A percentile compares a stretch with the other conserved stretches of the same genome.
phyloP scores from a whole-genome alignment of 2,329 filamentous ascomycete species.

The Torrubiella hemipterigena region DNA sequence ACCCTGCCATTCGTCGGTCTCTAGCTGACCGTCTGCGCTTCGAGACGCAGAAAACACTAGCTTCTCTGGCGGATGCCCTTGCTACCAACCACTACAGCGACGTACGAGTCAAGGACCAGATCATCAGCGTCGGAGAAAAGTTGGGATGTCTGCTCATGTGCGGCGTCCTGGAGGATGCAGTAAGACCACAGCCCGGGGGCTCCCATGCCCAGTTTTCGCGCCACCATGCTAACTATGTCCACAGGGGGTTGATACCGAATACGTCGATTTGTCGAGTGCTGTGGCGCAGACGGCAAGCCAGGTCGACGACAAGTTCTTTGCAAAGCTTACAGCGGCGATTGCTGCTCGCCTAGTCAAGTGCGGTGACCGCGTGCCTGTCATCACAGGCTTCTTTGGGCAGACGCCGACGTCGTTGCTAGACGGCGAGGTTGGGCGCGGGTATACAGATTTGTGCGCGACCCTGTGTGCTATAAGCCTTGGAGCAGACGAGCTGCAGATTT shows the following conservation, averaged over 20 bases:
- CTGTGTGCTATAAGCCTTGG: conserved; percentile 75
- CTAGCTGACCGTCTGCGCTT: too few relatives aligned
- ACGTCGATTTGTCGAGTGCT: not conserved
- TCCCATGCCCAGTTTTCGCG: too few relatives aligned
- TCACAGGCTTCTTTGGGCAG: conserved; percentile 2
- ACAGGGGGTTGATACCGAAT: not conserved
- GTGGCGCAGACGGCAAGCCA: not conserved
- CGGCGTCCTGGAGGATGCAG: not conserved
- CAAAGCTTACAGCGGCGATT: not conserved
- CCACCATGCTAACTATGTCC: too few relatives aligned
- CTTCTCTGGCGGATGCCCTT: too few relatives aligned
- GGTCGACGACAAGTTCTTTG: not conserved
- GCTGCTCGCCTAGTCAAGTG: not conserved
- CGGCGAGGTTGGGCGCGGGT: conserved; percentile 1
- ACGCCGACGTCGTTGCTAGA: not conserved
- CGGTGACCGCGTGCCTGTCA: conserved; percentile 1
- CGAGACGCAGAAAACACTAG: too few relatives aligned
- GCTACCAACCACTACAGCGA: not conserved
- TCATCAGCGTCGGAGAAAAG: conserved; percentile 2
- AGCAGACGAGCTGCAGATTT: conserved; percentile 85
- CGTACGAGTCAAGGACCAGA: not conserved
- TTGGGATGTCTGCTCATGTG: conserved; percentile 1
- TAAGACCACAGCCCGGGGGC: not conserved
- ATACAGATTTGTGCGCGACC: conserved; percentile 19
- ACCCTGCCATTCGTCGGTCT: not conserved